phyloP scores from a whole-genome alignment of 768 basidiomycete species.

The Lactifluus pinguis region DNA sequence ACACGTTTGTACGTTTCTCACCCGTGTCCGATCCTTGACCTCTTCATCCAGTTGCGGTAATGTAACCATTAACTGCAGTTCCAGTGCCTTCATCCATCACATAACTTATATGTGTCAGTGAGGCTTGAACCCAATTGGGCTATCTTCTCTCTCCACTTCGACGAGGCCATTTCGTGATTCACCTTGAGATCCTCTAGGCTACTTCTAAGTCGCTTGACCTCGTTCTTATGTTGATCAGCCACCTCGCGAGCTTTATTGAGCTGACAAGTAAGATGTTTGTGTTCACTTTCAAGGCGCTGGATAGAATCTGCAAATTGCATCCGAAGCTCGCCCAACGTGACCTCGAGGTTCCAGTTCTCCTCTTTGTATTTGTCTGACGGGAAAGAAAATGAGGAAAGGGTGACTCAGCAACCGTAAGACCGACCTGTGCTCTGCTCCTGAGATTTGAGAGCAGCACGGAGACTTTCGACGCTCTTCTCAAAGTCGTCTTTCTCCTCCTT shows the following conservation, averaged over 20 bases:
- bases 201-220: conserved; percentile 60
- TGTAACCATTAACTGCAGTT: no score
- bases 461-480: conserved; percentile 66
- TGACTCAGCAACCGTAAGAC: conserved; percentile 20
- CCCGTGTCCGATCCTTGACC: no score
- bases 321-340: conserved; percentile 79
- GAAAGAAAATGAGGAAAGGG: background rate
- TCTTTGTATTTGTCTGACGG: conserved; percentile 85
- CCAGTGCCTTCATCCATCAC: no score
- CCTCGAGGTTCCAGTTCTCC: conserved; percentile 99
- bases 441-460: conserved; percentile 62
- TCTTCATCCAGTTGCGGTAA: no score
- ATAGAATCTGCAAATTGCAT: conserved; percentile 54
- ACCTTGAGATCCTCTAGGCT: conserved; percentile 66
- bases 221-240: conserved; percentile 80
- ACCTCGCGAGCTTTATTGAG: conserved; percentile 66
- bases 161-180: conserved; percentile 93
- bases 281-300: conserved; percentile 71
- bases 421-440: conserved; percentile 76
- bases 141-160: no score
- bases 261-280: conserved; percentile 68
- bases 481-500: conserved; percentile 89
- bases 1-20: no score
- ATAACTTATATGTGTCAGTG: no score
- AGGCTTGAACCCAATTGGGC: no score